Conservation (phyloP, 805 yeast genomes). For the Komagataella kurtzmanii region DNA sequence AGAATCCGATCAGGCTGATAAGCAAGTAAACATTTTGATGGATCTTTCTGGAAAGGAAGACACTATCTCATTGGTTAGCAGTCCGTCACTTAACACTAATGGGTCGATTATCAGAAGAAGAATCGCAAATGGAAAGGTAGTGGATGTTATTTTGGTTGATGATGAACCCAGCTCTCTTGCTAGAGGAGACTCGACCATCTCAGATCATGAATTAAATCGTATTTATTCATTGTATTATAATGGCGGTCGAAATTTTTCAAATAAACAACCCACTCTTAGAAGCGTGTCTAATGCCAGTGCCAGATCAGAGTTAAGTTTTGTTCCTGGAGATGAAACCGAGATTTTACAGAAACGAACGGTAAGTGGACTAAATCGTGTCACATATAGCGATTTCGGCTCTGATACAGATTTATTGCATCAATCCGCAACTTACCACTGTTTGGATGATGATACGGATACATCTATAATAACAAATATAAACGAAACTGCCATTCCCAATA, state of each 20-base stretch:
- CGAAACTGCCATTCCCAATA: neutral
- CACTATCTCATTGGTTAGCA: neutral
- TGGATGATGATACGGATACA: neutral
- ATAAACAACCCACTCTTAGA: neutral
- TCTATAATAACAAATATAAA: neutral
- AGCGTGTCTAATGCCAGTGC: neutral
- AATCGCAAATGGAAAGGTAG: neutral
- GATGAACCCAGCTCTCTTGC: neutral
- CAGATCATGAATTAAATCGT: neutral
- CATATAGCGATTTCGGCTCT: neutral
- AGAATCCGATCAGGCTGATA: neutral
- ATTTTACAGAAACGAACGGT: neutral
- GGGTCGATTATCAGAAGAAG: neutral
- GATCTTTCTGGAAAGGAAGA: neutral
- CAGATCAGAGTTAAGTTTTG: neutral
- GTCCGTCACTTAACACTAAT: neutral
- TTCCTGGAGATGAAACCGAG: neutral
- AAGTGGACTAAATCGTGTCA: neutral
- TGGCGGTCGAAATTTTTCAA: constrained; percentile 1
- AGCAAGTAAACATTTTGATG: neutral
- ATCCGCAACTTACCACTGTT: neutral
- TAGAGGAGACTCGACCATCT: neutral
- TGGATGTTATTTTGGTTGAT: neutral
- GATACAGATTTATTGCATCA: neutral
- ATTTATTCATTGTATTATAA: constrained; percentile 1